phyloP scores from a whole-genome alignment of 2,329 filamentous ascomycete species.

The Colletotrichum scovillei region DNA sequence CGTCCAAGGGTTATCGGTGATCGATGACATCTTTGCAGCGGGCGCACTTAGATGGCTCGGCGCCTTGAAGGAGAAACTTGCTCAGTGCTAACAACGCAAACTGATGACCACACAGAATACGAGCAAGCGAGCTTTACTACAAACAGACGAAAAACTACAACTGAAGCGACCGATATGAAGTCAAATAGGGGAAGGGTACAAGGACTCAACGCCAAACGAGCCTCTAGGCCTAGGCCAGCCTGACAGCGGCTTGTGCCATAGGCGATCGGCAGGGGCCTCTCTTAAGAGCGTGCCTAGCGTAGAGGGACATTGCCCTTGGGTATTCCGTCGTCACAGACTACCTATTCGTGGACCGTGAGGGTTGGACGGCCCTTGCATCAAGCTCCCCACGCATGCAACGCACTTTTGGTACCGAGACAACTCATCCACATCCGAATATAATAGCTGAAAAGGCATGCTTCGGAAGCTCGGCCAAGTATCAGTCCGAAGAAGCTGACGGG shows the following conservation, averaged over 20 bases:
- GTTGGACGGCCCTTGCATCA: neutral
- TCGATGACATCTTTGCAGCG: neutral
- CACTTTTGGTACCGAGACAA: conserved; percentile 1
- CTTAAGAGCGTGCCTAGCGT: neutral
- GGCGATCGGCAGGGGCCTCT: conserved; percentile 17
- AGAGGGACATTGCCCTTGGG: neutral
- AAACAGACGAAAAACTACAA: neutral
- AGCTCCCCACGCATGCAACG: neutral
- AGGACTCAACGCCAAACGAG: neutral
- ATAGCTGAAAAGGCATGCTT: neutral
- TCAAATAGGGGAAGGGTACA: conserved; percentile 1
- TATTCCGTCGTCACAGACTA: neutral
- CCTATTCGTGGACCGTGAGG: neutral
- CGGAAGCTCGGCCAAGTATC: neutral
- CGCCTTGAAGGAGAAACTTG: neutral
- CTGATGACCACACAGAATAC: neutral
- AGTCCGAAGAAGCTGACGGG: neutral
- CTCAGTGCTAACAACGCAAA: neutral
- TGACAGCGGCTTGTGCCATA: conserved; percentile 20
- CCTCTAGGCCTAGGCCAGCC: neutral
- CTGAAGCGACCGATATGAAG: neutral
- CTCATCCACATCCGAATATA: neutral
- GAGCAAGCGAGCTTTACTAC: neutral
- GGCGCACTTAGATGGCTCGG: conserved; percentile 1
- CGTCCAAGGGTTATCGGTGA: neutral